Base-by-base conservation (phyloP, 1,284 basidiomycete genomes). In the Ustilago shanxiensis region DNA sequence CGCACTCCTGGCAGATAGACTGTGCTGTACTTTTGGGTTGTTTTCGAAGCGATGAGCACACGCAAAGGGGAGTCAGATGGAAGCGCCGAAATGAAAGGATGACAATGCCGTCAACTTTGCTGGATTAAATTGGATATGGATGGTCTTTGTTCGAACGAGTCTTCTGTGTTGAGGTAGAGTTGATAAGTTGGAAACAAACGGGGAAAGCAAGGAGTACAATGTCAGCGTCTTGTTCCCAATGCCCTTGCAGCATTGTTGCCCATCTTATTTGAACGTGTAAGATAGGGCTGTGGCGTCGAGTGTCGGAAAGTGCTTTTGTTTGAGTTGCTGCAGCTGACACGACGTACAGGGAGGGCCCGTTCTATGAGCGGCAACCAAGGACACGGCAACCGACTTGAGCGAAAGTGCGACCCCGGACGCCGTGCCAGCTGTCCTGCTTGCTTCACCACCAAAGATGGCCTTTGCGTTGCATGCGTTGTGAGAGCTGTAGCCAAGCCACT, bases 91-190 rank as follows among this genome's bases (percentile, higher is more conserved):
- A 61, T 61, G 51, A 61, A 54, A 18, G 39, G 22, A 22, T n/a
- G 28, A 35, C 24, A 26, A 20, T 26, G 20, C 9, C 28, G 24
- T 26, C 20, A 35, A 54, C 7, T 44, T 41, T 33, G 44, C 45
- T 28, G 47, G n/a, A 29, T 35, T 2, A 44, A 33, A 47, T 50
- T 55, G 57, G 65, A 35, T 67, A 67, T 53, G 60, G 60, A 52
- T 51, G 59, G 37, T 52, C 39, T 53, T 26, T 52, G 65, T 35
- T 33, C 26, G 37, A n/a, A 24, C 44, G 53, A 45, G 53, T 55
- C 53, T 50, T 52, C 53, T 39, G 57, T 56, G 31, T 35, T 22
- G 37, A 31, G 47, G 22, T 44, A 26, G 60, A 10, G 10, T 7
- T 13, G 44, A 47, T 14, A 39, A n/a, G 29, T 33, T 33, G 31